Evolutionary conservation across 768 basidiomycete genomes (phyloP).

Genomic region (Macrolepiota dolichaula): DNA sequence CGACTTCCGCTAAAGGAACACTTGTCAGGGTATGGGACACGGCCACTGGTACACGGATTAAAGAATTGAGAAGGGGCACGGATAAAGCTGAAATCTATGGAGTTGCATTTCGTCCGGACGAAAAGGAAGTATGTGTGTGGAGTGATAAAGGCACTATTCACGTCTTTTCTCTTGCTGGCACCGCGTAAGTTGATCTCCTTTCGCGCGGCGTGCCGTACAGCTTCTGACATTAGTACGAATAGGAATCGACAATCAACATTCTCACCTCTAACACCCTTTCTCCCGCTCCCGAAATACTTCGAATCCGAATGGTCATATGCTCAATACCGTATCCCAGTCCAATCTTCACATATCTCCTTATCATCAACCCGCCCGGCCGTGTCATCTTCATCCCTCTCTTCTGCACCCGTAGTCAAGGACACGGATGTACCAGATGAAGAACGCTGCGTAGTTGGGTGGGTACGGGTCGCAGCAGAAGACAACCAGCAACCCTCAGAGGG

Average conservation of each 20-base stretch:
- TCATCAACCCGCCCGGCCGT: constrained; percentile 42
- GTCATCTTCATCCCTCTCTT: constrained; percentile 39
- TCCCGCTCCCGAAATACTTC: constrained; percentile 88
- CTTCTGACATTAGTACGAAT: constrained; percentile 7
- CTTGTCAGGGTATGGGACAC: constrained; percentile 88
- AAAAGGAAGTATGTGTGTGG: constrained; percentile 85
- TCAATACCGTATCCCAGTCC: constrained; percentile 84
- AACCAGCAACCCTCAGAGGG: constrained; percentile 5
- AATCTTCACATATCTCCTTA: constrained; percentile 78
- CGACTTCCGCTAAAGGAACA: constrained; percentile 80
- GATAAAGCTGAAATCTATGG: constrained; percentile 93
- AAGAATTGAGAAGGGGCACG: constrained; percentile 81
- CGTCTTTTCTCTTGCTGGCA: constrained; percentile 73
- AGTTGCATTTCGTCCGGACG: constrained; percentile 83
- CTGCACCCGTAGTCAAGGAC: constrained; percentile 25
- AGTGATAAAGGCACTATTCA: constrained; percentile 96
- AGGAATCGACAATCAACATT: constrained; percentile 86
- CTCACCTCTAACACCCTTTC: constrained; percentile 73
- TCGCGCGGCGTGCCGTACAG: neutral
- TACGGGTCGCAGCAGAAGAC: constrained; percentile 46
- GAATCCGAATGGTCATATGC: constrained; percentile 97
- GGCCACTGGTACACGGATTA: constrained; percentile 62
- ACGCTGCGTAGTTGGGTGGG: constrained; percentile 86
- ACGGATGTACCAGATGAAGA: constrained; percentile 75
- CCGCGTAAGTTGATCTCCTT: constrained; percentile 48